These are phyloP conservation scores for Aegilops bicornis DNA, from an alignment of 176 grass and related monocot species.

Conservation along the genomic window DNA sequence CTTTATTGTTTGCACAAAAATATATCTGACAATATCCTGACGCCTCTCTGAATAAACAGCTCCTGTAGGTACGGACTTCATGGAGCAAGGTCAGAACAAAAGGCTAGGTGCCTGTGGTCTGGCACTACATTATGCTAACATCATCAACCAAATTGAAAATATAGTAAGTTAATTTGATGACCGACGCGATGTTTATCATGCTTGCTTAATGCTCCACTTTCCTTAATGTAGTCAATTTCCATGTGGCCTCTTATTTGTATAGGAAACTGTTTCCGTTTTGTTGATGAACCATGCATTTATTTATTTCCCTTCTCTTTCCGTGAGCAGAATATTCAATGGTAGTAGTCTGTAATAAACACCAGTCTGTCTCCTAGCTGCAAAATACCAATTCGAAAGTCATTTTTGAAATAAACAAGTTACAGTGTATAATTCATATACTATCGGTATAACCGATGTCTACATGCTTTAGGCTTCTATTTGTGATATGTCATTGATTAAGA, in stretches of 20 bases:
- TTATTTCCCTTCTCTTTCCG: background rate
- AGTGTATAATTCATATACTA: background rate
- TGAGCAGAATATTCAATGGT: background rate
- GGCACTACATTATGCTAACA: slow-evolving; percentile 96
- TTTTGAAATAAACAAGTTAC: background rate
- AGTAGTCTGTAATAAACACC: background rate
- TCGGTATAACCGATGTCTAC: background rate
- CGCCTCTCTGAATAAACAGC: background rate
- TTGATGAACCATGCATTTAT: slow-evolving; percentile 5
- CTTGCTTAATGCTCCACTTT: background rate
- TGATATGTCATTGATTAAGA: background rate
- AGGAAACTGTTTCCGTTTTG: background rate
- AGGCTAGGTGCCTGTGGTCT: slow-evolving; percentile 78
- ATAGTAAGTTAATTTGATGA: slow-evolving; percentile 71
- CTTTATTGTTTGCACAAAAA: background rate
- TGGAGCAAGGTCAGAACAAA: slow-evolving; percentile 47
- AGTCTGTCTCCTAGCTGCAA: background rate
- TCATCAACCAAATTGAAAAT: slow-evolving; percentile 96
- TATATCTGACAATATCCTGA: background rate
- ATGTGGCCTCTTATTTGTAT: background rate
- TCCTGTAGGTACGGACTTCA: slow-evolving; percentile 37
- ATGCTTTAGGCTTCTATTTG: background rate
- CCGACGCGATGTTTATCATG: background rate
- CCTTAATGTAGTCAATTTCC: background rate
- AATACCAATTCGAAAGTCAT: background rate